Evolutionary conservation across 2,329 filamentous ascomycete species (phyloP).

Genomic region (Pestalotiopsis sp.): DNA sequence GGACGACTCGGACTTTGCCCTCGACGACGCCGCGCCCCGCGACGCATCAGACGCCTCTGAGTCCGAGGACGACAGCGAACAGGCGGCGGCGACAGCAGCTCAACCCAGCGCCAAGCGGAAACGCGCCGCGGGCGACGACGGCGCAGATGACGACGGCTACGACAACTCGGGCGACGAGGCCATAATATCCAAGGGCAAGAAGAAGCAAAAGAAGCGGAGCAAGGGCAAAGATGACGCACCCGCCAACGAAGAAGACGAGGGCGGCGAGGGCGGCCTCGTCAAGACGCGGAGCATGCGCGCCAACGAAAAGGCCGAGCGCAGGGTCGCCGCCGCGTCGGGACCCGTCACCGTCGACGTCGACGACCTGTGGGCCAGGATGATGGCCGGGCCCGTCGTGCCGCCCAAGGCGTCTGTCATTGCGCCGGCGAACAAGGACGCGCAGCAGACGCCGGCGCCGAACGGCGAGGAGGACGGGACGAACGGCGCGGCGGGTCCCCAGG

Average conservation of each 20-base stretch:
- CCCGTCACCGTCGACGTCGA: conserved; percentile 74
- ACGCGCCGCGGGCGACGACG: conserved; percentile 22
- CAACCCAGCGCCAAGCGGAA: conserved; percentile 33
- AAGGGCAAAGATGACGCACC: conserved; percentile 42
- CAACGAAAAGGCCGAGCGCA: conserved; percentile 64
- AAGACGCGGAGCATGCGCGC: conserved; percentile 75
- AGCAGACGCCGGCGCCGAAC: neutral
- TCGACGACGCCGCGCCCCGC: conserved; percentile 52
- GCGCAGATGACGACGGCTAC: conserved; percentile 49
- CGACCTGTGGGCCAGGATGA: conserved; percentile 71
- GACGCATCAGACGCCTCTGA: conserved; percentile 54
- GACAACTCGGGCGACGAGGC: conserved; percentile 75
- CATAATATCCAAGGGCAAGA: conserved; percentile 65
- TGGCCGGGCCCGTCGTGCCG: conserved; percentile 42
- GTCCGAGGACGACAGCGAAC: conserved; percentile 41
- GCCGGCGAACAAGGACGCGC: conserved; percentile 18
- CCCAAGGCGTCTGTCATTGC: conserved; percentile 23
- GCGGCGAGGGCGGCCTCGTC: conserved; percentile 64
- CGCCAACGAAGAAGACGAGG: conserved; percentile 52
- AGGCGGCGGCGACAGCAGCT: conserved; percentile 14
- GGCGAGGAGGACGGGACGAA: neutral
- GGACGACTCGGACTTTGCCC: conserved; percentile 74
- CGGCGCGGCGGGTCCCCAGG: conserved; percentile 14
- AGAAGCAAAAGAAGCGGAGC: conserved; percentile 46
- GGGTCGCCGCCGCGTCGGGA: conserved; percentile 52